These are phyloP conservation scores for Opeltia flavorubescens DNA, from an alignment of 495 filamentous ascomycete species.

Conservation along the genomic window DNA sequence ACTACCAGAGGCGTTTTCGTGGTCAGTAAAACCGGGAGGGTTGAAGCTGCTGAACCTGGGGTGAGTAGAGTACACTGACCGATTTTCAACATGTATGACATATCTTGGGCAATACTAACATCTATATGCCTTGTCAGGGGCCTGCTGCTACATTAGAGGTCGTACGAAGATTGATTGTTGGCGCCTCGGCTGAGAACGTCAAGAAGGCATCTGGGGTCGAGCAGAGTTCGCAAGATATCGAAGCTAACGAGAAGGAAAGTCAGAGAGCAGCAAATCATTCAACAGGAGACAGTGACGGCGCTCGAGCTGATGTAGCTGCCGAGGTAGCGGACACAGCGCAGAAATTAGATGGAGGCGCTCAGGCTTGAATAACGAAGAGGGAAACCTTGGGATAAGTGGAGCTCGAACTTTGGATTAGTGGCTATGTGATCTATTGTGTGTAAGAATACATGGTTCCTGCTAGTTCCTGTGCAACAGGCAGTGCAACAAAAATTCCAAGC, in stretches of 20 bases:
- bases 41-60: conserved; percentile 27
- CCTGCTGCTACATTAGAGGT: conserved; percentile 36
- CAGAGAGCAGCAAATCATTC: neutral
- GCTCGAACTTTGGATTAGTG: too few relatives aligned
- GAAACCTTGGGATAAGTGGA: too few relatives aligned
- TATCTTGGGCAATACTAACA: neutral
- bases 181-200: neutral
- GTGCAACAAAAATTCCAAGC: too few relatives aligned
- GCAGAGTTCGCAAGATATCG: conserved; percentile 8
- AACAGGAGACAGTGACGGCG: neutral
- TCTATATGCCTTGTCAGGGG: conserved; percentile 10
- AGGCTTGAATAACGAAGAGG: neutral
- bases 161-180: conserved; percentile 22
- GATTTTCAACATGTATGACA: neutral
- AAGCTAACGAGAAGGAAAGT: conserved; percentile 1
- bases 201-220: conserved; percentile 2
- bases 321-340: conserved; percentile 17
- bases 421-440: too few relatives aligned
- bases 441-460: too few relatives aligned
- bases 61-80: conserved; percentile 13
- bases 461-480: too few relatives aligned
- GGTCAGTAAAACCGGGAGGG: conserved; percentile 52
- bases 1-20: conserved; percentile 77
- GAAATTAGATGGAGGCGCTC: conserved; percentile 10
- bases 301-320: conserved; percentile 15